These are phyloP conservation scores for Adansonia rubrostipa DNA, from an alignment of 441 rosid genomes.

Conservation along the genomic window DNA sequence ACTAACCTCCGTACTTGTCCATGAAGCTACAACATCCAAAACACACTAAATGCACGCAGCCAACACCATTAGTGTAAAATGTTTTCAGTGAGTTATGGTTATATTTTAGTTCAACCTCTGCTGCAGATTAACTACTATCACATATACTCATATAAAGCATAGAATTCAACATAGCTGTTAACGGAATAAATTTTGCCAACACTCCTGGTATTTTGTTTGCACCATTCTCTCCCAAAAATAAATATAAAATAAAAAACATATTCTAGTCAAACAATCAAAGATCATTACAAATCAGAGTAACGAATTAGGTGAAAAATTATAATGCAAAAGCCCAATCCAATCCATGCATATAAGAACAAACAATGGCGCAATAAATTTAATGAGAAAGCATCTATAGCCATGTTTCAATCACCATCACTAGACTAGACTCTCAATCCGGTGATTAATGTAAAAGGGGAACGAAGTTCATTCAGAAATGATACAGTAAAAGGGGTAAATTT, in stretches of 20 bases:
- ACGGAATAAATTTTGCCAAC: not conserved
- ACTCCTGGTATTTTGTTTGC: not conserved
- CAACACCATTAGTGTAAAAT: not conserved
- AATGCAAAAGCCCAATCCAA: not conserved
- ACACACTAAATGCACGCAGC: constrained; percentile 13
- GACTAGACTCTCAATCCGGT: constrained; percentile 7
- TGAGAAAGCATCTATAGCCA: not conserved
- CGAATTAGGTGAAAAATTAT: not conserved
- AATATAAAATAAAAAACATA: not conserved
- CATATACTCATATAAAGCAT: constrained; percentile 11
- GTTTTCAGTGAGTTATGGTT: not conserved
- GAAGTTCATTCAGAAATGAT: not conserved
- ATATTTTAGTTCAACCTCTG: constrained; percentile 8
- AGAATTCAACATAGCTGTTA: not conserved
- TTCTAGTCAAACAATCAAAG: not conserved
- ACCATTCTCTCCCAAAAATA: constrained; percentile 4
- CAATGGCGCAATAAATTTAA: not conserved
- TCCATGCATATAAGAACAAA: constrained; percentile 13
- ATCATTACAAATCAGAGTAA: constrained; percentile 3
- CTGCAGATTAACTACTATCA: not conserved
- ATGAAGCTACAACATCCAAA: constrained; percentile 2
- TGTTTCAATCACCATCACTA: constrained; percentile 20
- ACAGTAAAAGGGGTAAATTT: not conserved
- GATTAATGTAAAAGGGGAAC: not conserved
- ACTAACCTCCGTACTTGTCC: not conserved